Evolutionary conservation across 192 early-diverging fungal species (phyloP).

Genomic region (Coemansia sp.): DNA sequence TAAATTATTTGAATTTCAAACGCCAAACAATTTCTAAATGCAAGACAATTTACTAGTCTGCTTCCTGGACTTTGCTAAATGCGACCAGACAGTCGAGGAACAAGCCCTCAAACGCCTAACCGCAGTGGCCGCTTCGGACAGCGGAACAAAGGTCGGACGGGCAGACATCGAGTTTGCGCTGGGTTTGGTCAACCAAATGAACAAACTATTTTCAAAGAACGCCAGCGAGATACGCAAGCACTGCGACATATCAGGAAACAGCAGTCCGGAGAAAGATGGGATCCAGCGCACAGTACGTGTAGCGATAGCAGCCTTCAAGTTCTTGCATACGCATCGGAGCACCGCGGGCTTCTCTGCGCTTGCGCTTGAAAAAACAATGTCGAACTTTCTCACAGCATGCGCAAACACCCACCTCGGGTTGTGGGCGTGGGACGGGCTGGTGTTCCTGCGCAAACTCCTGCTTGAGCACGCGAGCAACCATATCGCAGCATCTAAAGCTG

Average conservation of each 20-base stretch:
- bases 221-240: slow-evolving; percentile 21
- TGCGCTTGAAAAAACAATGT: slow-evolving; percentile 49
- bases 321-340: slow-evolving; percentile 24
- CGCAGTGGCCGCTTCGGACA: neutral
- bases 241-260: neutral
- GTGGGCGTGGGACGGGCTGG: slow-evolving; percentile 33
- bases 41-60: slow-evolving; percentile 9
- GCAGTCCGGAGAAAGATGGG: neutral
- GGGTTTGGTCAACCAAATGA: slow-evolving; percentile 38
- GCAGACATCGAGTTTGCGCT: slow-evolving; percentile 45
- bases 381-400: slow-evolving; percentile 39
- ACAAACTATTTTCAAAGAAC: slow-evolving; percentile 38
- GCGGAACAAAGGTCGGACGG: slow-evolving; percentile 8
- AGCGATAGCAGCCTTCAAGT: slow-evolving; percentile 24
- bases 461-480: slow-evolving; percentile 41
- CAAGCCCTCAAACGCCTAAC: slow-evolving; percentile 26
- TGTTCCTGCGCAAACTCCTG: slow-evolving; percentile 23
- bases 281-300: slow-evolving; percentile 33
- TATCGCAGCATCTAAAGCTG: slow-evolving; percentile 1
- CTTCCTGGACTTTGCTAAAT: slow-evolving; percentile 29
- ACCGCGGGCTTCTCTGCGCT: slow-evolving; percentile 38
- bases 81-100: slow-evolving; percentile 26
- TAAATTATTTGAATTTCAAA: neutral
- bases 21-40: slow-evolving; percentile 16
- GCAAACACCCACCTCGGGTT: slow-evolving; percentile 40